Base-by-base conservation (phyloP, 371 early-diverging fungal species). In the Mucor plumbeus region DNA sequence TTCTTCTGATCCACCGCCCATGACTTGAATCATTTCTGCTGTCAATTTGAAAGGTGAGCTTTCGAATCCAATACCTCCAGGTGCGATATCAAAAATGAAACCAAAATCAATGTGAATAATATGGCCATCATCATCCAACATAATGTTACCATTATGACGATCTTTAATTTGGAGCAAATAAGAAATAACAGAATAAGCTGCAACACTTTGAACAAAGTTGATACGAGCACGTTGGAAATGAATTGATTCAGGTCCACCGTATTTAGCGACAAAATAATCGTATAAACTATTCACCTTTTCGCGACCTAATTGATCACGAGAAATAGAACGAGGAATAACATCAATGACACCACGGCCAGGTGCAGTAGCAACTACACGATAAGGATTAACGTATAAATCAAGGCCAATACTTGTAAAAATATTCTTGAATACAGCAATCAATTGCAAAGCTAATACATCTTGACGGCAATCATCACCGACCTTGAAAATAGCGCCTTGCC, bases 81-180 rank as follows among this genome's bases (percentile, higher is more conserved):
- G 99, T 9, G 98, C 95, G 64, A 99, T 99, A 66, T 98, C 99
- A 56, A 99, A 87, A 61, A 99, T 99, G 76, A 99, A 99, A 9
- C 99, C 99, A 79, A 99, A 99, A 79, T 99, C 99, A 63, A 99
- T 99, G 76, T 99, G 99, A 68, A 99, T 87, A 31, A 99, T 90
- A 76, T 99, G 97, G 0, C 99, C 99, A 57, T 91, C 85, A 62
- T 95, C 93, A 70, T 99, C 99, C 64, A 99, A 80, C 99, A 99
- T 98, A 67, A 99, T 99, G 77, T 99, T 99, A 56, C 99, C 99
- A 77, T 99, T 99, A 81, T 99, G 99, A 15, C 99, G 88, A 84
- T 99, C 99, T 79, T 99, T 99, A 79, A 99, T 94, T 74, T 97
- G 96, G 38, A 99, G 84, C 61, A 99, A 61, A 81, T 97, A 99